These are phyloP conservation scores for Lasiosphaeriaceae sp. DNA, from an alignment of 495 filamentous ascomycete species.

Conservation along the genomic window DNA sequence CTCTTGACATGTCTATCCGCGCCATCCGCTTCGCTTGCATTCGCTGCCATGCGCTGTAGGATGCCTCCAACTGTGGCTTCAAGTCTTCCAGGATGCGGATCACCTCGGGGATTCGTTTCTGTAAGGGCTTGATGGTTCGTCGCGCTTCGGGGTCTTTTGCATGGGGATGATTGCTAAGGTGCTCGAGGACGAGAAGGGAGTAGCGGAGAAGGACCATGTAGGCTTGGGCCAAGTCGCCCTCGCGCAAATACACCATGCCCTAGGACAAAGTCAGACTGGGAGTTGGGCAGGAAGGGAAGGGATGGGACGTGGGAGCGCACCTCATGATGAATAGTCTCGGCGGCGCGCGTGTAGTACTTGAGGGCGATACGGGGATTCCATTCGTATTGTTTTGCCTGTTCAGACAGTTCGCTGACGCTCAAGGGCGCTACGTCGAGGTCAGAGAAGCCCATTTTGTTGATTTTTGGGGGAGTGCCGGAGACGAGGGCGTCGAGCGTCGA, in stretches of 20 bases:
- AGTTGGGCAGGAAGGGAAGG: neutral
- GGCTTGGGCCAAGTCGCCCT: constrained; percentile 80
- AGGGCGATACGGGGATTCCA: constrained; percentile 72
- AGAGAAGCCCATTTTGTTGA: constrained; percentile 10
- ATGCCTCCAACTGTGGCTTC: constrained; percentile 36
- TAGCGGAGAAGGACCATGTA: constrained; percentile 85
- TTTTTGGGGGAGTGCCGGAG: neutral
- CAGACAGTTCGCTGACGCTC: constrained; percentile 67
- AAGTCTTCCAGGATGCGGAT: constrained; percentile 56
- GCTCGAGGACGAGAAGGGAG: constrained; percentile 62
- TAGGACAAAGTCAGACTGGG: constrained; percentile 8
- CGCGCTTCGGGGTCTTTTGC: constrained; percentile 49
- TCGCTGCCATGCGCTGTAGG: constrained; percentile 33
- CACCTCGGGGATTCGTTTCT: constrained; percentile 24
- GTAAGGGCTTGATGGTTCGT: constrained; percentile 17
- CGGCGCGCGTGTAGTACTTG: constrained; percentile 77
- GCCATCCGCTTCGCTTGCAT: constrained; percentile 14
- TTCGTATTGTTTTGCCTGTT: constrained; percentile 68
- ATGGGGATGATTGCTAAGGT: constrained; percentile 61
- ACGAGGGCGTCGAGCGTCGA: neutral
- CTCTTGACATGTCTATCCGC: constrained; percentile 5
- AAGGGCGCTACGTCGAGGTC: constrained; percentile 45
- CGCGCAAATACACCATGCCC: constrained; percentile 68
- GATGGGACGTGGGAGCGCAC: constrained; percentile 38
- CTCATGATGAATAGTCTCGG: constrained; percentile 73